These are phyloP conservation scores for Hymenoscyphus repandus DNA, from an alignment of 2,329 filamentous ascomycete genomes.

Conservation along the genomic window DNA sequence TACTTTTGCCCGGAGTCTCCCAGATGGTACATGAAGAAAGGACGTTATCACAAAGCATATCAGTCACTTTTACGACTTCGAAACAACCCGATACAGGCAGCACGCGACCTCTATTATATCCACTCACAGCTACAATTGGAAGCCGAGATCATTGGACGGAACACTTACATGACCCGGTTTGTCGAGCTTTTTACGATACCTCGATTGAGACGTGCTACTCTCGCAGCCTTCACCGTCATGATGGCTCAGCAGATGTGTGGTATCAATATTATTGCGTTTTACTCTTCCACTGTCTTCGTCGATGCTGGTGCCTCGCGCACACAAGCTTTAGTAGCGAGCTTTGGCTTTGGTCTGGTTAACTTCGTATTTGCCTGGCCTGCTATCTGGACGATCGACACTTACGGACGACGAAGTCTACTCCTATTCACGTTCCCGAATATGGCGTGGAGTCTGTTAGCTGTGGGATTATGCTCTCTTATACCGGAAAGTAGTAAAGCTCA, in stretches of 20 bases:
- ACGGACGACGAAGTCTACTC: slow-evolving; percentile 53
- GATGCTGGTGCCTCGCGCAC: slow-evolving; percentile 50
- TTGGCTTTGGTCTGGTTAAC: slow-evolving; percentile 59
- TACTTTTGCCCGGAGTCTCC: slow-evolving; percentile 63
- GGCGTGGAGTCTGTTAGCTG: slow-evolving; percentile 56
- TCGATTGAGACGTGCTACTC: slow-evolving; percentile 55
- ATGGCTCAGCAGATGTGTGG: slow-evolving; percentile 49
- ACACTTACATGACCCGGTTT: slow-evolving; percentile 49
- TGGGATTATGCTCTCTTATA: slow-evolving; percentile 52
- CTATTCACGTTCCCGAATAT: slow-evolving; percentile 62
- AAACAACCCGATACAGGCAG: slow-evolving; percentile 51
- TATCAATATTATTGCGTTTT: slow-evolving; percentile 68
- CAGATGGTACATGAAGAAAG: slow-evolving; percentile 63
- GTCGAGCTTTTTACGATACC: slow-evolving; percentile 62
- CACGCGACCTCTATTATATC: slow-evolving; percentile 58
- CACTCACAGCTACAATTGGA: slow-evolving; percentile 60
- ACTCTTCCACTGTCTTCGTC: slow-evolving; percentile 56
- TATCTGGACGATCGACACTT: slow-evolving; percentile 61
- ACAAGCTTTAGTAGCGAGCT: slow-evolving; percentile 53
- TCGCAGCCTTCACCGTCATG: slow-evolving; percentile 70
- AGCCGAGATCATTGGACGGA: slow-evolving; percentile 14
- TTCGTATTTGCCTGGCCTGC: slow-evolving; percentile 61
- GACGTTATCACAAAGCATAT: slow-evolving; percentile 56
- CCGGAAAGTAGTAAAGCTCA: slow-evolving; percentile 34
- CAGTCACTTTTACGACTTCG: slow-evolving; percentile 47